Base-by-base conservation (phyloP, 2,329 filamentous ascomycete genomes). In the Xylariaceae sp. region DNA sequence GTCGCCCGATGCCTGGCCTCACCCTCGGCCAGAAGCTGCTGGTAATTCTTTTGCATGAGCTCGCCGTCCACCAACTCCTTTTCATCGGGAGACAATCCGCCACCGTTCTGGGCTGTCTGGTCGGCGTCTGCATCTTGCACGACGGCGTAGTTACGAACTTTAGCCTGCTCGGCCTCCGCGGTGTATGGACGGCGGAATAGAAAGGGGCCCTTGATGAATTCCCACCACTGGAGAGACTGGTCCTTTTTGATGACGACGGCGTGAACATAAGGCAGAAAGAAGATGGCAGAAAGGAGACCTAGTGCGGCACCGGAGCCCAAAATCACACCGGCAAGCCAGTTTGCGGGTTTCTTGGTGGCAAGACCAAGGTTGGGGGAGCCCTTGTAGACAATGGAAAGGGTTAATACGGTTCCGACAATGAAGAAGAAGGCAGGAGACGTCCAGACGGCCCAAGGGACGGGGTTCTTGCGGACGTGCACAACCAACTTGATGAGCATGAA, bases 371-470 rank as follows among this genome's bases (percentile, higher is more conserved):
- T 84, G 29, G 87, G 86, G 7, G 87, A 89, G 34, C 87, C 87
- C 78, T 91, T 90, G 80, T 89, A 90, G 62, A 91, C 87, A 64
- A 91, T 84, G 43, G 85, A 89, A 4, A 91, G 77, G 0, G 87
- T 87, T 73, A 86, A 89, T 65, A 91, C 73, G 55, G 85, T 88
- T 53, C 78, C 85, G 53, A 87, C 86, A 56, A 91, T 80, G 53
- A 90, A 81, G 78, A 91, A 91, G 74, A 85, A 91, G 73, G 87
- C 82, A 7, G 87, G 88, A 1, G 86, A 84, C 50, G 80, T 85
- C 73, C 78, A 89, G 52, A 91, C 80, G 30, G 87, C 86, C 86
- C 85, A 89, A 5, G 76, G 79, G 2, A 88, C 77, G 4, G 87
- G 86, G 70, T 88, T 84, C 71, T 79, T 84, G 69, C 87, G 86